A percentile compares a stretch with the other conserved stretches of the same genome.
Conservation (phyloP, 1,284 basidiomycete species). For the Cutaneotrichosporon sp. region DNA sequence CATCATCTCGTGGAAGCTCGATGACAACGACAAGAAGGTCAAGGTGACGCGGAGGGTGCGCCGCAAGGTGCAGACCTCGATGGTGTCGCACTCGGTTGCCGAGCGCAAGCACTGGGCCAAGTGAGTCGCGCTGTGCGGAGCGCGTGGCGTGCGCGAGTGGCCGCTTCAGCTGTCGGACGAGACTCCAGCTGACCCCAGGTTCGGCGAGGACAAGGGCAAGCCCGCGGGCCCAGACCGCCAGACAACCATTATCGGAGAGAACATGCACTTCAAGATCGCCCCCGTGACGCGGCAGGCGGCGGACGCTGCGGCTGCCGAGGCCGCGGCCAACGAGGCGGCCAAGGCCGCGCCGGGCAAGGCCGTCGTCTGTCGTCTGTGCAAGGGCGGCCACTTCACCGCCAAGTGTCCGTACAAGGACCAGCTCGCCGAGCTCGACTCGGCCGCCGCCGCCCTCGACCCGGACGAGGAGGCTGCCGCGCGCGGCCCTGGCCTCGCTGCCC, state of each 20-base stretch:
- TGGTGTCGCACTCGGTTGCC: conserved; percentile 90
- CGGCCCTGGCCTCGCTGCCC: conserved; percentile 23
- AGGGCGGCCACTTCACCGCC: conserved; percentile 96
- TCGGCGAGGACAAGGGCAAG: conserved; percentile 88
- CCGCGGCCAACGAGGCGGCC: conserved; percentile 67
- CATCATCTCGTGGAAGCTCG: conserved; percentile 77
- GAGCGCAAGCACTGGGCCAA: conserved; percentile 92
- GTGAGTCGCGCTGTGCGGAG: too few species aligned
- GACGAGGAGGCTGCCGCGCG: conserved; percentile 30
- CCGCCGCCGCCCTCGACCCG: conserved; percentile 63
- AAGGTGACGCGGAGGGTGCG: conserved; percentile 86
- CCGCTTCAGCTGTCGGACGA: too few species aligned
- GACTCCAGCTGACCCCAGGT: conserved; percentile 56
- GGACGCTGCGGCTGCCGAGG: conserved; percentile 58
- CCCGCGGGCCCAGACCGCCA: conserved; percentile 86
- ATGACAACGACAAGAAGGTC: conserved; percentile 93
- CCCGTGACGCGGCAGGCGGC: conserved; percentile 75
- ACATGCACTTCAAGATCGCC: conserved; percentile 78
- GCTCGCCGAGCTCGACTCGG: conserved; percentile 65
- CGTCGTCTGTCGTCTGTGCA: conserved; percentile 90
- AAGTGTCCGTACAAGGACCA: conserved; percentile 99
- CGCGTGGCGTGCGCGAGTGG: too few species aligned
- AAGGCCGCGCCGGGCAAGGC: conserved; percentile 77
- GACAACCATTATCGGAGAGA: conserved; percentile 95
- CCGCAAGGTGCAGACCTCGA: conserved; percentile 84